Percentiles rank a stretch among this genome's conserved stretches.
These are phyloP conservation scores for Chaetomiaceae sp. DNA, from an alignment of 2,329 filamentous ascomycete genomes.

Conservation along the genomic window DNA sequence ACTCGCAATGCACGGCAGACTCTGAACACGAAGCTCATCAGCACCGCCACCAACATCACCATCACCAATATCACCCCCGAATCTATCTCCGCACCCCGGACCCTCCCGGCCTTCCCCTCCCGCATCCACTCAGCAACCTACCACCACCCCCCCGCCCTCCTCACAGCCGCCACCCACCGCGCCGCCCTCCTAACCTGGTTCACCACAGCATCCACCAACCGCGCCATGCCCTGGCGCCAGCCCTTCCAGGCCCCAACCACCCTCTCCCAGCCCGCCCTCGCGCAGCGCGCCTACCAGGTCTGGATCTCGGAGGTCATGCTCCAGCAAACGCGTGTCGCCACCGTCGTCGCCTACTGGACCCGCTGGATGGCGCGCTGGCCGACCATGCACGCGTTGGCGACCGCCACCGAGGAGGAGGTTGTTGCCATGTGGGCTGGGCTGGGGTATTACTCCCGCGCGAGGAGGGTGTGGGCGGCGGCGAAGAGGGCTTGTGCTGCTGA, in stretches of 20 bases:
- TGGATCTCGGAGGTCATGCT: constrained; percentile 66
- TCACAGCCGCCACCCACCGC: constrained; percentile 34
- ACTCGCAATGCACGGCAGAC: background rate
- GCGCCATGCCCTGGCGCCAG: constrained; percentile 58
- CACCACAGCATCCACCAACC: constrained; percentile 40
- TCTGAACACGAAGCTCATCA: too few relatives aligned
- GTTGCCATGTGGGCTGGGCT: constrained; percentile 55
- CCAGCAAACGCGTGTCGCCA: constrained; percentile 59
- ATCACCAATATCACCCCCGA: background rate
- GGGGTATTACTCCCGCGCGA: constrained; percentile 61
- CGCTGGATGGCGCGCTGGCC: constrained; percentile 59
- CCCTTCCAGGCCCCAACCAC: constrained; percentile 43
- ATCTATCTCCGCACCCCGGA: too few relatives aligned
- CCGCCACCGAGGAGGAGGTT: constrained; percentile 51
- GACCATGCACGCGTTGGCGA: constrained; percentile 51
- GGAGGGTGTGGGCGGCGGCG: constrained; percentile 54
- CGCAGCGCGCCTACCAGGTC: constrained; percentile 57
- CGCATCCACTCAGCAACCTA: constrained; percentile 38
- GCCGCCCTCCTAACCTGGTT: constrained; percentile 47
- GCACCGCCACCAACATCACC: background rate
- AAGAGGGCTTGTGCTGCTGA: constrained; percentile 39
- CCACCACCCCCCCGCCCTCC: constrained; percentile 46
- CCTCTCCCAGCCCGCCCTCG: constrained; percentile 34
- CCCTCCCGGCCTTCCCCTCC: background rate
- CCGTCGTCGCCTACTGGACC: constrained; percentile 59